Evolutionary conservation across 108 stramenopile species (phyloP).

Genomic region (Stephanodiscus minutulus): DNA sequence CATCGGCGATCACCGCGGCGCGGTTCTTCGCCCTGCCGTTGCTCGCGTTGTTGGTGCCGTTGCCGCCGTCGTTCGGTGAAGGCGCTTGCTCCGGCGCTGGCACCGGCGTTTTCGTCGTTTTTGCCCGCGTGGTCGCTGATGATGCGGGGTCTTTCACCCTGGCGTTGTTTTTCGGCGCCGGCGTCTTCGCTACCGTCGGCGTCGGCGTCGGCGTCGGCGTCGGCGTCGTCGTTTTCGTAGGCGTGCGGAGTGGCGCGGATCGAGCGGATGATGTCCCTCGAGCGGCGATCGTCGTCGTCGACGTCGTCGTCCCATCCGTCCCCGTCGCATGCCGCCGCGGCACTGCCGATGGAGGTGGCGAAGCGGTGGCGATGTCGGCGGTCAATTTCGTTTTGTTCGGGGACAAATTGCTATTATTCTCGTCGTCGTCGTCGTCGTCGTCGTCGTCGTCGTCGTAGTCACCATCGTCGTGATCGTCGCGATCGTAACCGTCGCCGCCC

Average conservation of each 20-base stretch:
- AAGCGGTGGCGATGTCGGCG: conserved; percentile 11
- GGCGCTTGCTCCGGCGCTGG: not conserved
- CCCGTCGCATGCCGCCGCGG: not conserved
- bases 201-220: too few species aligned
- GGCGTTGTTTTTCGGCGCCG: too few species aligned
- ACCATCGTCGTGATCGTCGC: not conserved
- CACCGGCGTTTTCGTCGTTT: not conserved
- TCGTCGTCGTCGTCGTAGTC: not conserved
- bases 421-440: not conserved
- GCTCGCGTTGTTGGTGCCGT: not conserved
- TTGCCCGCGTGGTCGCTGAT: not conserved
- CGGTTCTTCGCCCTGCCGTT: conserved; percentile 5
- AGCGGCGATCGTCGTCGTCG: not conserved
- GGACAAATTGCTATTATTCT: not conserved
- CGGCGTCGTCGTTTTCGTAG: too few species aligned
- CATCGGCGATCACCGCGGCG: conserved; percentile 16
- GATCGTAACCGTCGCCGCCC: not conserved
- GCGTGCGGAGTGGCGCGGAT: too few species aligned
- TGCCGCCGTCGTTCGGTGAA: not conserved
- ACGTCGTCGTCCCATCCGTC: not conserved
- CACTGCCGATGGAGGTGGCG: too few species aligned
- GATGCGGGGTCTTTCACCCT: too few species aligned
- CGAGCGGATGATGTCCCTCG: too few species aligned
- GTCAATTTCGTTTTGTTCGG: not conserved
- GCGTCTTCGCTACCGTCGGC: too few species aligned